phyloP scores from a whole-genome alignment of 768 basidiomycete genomes.

The Naganishia vishniacii region DNA sequence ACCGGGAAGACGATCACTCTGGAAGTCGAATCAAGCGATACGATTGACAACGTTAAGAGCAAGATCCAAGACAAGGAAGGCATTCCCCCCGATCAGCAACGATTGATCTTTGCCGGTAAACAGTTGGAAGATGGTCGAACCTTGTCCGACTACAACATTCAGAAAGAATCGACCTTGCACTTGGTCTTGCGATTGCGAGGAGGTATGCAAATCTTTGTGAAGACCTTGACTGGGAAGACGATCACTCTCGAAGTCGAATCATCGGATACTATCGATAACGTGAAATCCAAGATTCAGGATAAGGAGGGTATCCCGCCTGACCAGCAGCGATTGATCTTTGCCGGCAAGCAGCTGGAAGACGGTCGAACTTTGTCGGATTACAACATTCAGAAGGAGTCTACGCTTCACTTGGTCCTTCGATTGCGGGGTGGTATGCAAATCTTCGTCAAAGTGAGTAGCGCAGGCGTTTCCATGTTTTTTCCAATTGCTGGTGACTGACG shows the following conservation, averaged over 20 bases:
- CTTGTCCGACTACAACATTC: conserved; percentile 50
- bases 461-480: conserved; percentile 27
- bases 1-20: conserved; percentile 84
- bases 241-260: conserved; percentile 87
- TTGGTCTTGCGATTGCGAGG: conserved; percentile 62
- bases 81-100: conserved; percentile 52
- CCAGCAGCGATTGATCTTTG: conserved; percentile 84
- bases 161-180: conserved; percentile 84
- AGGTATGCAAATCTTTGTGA: conserved; percentile 47
- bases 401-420: conserved; percentile 60
- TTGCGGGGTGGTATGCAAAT: conserved; percentile 74
- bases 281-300: conserved; percentile 91
- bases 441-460: conserved; percentile 35
- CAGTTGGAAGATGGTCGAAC: conserved; percentile 53
- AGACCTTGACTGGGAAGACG: conserved; percentile 71
- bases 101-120: conserved; percentile 55
- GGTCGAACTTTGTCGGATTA: conserved; percentile 85
- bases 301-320: conserved; percentile 92
- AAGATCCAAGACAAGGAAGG: conserved; percentile 54
- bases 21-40: conserved; percentile 87
- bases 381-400: conserved; percentile 52
- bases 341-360: conserved; percentile 87
- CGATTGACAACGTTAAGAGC: conserved; percentile 54
- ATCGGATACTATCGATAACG: conserved; percentile 87
- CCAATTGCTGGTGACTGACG: not conserved